Conservation (phyloP, 2,329 filamentous ascomycete species). For the Fusarium devonianum region DNA sequence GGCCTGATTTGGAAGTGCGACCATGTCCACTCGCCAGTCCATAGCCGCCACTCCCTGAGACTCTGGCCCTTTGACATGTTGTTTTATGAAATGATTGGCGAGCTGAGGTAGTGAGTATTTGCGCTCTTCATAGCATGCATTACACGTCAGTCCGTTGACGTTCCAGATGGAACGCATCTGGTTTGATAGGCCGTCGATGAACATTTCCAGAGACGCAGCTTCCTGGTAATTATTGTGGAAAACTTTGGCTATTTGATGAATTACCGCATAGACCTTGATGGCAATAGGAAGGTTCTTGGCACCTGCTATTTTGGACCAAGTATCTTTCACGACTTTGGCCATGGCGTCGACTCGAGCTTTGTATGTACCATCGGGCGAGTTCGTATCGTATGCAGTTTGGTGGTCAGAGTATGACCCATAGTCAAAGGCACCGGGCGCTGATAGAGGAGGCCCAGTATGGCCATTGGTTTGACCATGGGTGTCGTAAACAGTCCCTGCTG, state of each 20-base stretch:
- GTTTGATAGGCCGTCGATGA: conserved; percentile 65
- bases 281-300: conserved; percentile 68
- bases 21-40: conserved; percentile 58
- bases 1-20: conserved; percentile 50
- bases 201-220: conserved; percentile 63
- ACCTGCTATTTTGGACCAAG: conserved; percentile 68
- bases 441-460: conserved; percentile 6
- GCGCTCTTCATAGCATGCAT: conserved; percentile 55
- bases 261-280: conserved; percentile 68
- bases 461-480: conserved; percentile 7
- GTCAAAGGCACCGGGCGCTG: conserved; percentile 2
- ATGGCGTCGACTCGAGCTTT: conserved; percentile 60
- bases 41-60: conserved; percentile 33
- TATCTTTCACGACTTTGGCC: conserved; percentile 61
- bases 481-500: conserved; percentile 4
- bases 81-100: conserved; percentile 63
- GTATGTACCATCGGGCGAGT: conserved; percentile 42
- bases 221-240: conserved; percentile 66
- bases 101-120: conserved; percentile 66
- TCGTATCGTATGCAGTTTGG: conserved; percentile 1
- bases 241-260: conserved; percentile 67
- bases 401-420: conserved; percentile 13
- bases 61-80: conserved; percentile 47
- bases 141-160: conserved; percentile 63
- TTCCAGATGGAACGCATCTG: conserved; percentile 64